These are phyloP conservation scores for Breviolum minutum DNA, from an alignment of 73 alveolate genomes.

Conservation along the genomic window DNA sequence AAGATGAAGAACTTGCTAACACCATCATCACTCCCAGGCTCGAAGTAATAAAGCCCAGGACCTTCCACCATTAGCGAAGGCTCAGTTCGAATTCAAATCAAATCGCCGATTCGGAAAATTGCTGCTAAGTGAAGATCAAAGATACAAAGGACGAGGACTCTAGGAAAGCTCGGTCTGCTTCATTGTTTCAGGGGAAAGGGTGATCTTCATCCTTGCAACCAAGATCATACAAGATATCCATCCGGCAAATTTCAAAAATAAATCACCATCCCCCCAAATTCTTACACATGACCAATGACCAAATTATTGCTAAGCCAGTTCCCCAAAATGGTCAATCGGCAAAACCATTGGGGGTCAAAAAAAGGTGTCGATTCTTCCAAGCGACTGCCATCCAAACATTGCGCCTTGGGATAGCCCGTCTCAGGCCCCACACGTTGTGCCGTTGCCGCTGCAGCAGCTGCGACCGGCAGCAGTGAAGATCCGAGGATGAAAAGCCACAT, in stretches of 20 bases:
- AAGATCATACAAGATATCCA: background rate
- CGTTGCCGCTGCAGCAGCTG: background rate
- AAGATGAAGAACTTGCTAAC: slow-evolving; percentile 12
- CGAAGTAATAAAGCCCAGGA: slow-evolving; percentile 58
- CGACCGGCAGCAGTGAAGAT: background rate
- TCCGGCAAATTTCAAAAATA: too few species aligned
- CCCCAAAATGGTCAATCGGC: background rate
- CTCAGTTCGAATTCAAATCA: background rate
- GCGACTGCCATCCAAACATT: slow-evolving; percentile 60
- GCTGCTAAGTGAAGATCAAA: background rate
- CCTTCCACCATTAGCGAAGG: background rate
- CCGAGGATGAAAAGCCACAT: too few species aligned
- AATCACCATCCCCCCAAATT: background rate
- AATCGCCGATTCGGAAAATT: too few species aligned
- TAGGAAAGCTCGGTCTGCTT: background rate
- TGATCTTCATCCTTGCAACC: background rate
- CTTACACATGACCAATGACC: background rate
- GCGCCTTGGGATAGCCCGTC: slow-evolving; percentile 55
- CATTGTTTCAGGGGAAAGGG: background rate
- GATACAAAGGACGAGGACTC: background rate
- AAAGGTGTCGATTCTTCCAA: background rate
- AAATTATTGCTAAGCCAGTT: background rate
- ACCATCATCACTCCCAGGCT: slow-evolving; percentile 24
- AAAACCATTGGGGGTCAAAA: background rate
- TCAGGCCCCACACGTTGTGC: slow-evolving; percentile 11